Evolutionary conservation across 768 basidiomycete species (phyloP).

Genomic region (Mycena vitilis): DNA sequence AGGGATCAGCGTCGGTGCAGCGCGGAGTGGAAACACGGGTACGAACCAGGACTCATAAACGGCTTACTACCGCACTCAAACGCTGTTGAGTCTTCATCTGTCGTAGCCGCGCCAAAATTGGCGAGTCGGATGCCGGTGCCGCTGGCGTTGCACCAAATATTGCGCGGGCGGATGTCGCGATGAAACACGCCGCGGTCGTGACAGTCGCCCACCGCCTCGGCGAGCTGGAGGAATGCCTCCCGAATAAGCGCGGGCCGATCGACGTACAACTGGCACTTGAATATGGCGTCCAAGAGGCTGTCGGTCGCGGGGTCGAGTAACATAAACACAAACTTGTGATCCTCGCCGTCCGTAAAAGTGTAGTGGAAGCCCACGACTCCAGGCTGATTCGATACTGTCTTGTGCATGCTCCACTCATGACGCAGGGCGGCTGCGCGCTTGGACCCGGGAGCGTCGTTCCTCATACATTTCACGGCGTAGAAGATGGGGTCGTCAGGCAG

Average conservation of each 20-base stretch:
- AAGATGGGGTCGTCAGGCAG: neutral
- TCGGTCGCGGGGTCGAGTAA: neutral
- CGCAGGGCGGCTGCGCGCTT: neutral
- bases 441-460: conserved; percentile 1
- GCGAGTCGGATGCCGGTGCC: conserved; percentile 2
- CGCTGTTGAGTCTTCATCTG: neutral
- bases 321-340: conserved; percentile 3
- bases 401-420: conserved; percentile 3
- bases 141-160: neutral
- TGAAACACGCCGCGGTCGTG: conserved; percentile 12
- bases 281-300: conserved; percentile 1
- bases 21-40: neutral
- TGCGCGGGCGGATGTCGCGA: neutral
- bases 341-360: neutral
- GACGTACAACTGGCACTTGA: neutral
- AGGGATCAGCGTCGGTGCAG: no score
- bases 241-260: neutral
- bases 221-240: conserved; percentile 6
- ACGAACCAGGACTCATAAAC: conserved; percentile 23
- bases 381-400: neutral
- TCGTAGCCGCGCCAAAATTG: conserved; percentile 14
- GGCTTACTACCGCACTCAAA: neutral
- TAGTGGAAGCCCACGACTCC: neutral
- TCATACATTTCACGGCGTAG: conserved; percentile 23
- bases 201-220: conserved; percentile 8